phyloP scores from a whole-genome alignment of 805 yeast species.

The Lachancea kluyveri region DNA sequence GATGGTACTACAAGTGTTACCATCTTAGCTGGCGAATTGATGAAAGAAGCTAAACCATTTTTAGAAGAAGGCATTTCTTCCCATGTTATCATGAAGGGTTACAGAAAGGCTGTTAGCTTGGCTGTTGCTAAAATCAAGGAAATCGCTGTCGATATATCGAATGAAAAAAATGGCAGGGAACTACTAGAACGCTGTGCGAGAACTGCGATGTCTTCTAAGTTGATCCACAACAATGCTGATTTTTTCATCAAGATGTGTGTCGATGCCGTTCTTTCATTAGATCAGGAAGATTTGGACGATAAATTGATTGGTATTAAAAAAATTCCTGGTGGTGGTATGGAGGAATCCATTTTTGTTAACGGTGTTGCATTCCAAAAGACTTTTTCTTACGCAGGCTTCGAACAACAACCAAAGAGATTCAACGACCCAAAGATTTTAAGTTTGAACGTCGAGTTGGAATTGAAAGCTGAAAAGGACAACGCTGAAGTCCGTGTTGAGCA shows the following conservation, averaged over 20 bases:
- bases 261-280: conserved; percentile 85
- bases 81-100: conserved; percentile 82
- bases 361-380: conserved; percentile 98
- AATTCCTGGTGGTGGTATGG: conserved; percentile 94
- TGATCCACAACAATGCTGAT: conserved; percentile 78
- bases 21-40: conserved; percentile 86
- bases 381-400: conserved; percentile 96
- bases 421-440: conserved; percentile 73
- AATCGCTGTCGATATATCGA: conserved; percentile 63
- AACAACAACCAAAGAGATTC: conserved; percentile 92
- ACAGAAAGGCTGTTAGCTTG: conserved; percentile 70
- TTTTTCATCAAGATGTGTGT: conserved; percentile 96
- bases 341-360: conserved; percentile 79
- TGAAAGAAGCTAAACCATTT: conserved; percentile 83
- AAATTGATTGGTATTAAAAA: conserved; percentile 89
- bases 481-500: conserved; percentile 96
- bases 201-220: conserved; percentile 95
- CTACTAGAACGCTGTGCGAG: conserved; percentile 87
- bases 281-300: conserved; percentile 81
- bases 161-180: conserved; percentile 54
- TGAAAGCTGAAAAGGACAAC: conserved; percentile 97
- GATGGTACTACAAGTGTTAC: conserved; percentile 98
- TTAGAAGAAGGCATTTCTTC: conserved; percentile 96
- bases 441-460: conserved; percentile 88
- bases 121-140: conserved; percentile 72